Percentiles rank a stretch among this genome's conserved stretches.
These are phyloP conservation scores for Yamadazyma takamatsuzukensis DNA, from an alignment of 805 yeast genomes.

Conservation along the genomic window DNA sequence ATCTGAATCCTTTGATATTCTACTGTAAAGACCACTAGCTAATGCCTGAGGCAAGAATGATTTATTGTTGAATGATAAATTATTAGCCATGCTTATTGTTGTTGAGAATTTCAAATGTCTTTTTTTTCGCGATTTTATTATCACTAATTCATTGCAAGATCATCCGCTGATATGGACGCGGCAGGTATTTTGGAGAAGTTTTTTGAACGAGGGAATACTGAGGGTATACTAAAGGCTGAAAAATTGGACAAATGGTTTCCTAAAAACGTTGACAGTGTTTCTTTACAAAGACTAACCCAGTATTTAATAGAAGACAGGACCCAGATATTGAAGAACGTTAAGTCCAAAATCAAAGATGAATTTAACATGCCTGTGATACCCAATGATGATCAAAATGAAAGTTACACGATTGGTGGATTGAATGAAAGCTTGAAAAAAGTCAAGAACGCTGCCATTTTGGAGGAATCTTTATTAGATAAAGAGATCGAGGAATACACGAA, in stretches of 20 bases:
- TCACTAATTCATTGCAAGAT: no score
- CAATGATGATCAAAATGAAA: constrained; percentile 5
- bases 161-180: constrained; percentile 9
- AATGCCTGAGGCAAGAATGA: constrained; percentile 68
- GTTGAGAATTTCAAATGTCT: constrained; percentile 1
- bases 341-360: constrained; percentile 12
- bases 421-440: constrained; percentile 2
- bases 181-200: constrained; percentile 8
- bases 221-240: constrained; percentile 7
- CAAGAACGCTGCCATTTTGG: constrained; percentile 1
- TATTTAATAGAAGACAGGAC: constrained; percentile 5
- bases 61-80: constrained; percentile 16
- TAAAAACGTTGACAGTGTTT: constrained; percentile 6
- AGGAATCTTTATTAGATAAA: constrained; percentile 5
- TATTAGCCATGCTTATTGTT: constrained; percentile 8
- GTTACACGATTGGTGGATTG: constrained; percentile 6
- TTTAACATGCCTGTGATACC: constrained; percentile 21
- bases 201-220: constrained; percentile 8
- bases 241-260: constrained; percentile 11
- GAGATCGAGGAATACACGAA: constrained; percentile 5
- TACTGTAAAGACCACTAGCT: constrained; percentile 66
- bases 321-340: constrained; percentile 4
- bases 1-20: constrained; percentile 64
- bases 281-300: constrained; percentile 6
- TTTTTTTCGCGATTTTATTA: not conserved